Evolutionary conservation across 2,329 filamentous ascomycete genomes (phyloP), one percentile per base, ranked within the genome.

Genomic region (Claviceps pazoutovae): DNA sequence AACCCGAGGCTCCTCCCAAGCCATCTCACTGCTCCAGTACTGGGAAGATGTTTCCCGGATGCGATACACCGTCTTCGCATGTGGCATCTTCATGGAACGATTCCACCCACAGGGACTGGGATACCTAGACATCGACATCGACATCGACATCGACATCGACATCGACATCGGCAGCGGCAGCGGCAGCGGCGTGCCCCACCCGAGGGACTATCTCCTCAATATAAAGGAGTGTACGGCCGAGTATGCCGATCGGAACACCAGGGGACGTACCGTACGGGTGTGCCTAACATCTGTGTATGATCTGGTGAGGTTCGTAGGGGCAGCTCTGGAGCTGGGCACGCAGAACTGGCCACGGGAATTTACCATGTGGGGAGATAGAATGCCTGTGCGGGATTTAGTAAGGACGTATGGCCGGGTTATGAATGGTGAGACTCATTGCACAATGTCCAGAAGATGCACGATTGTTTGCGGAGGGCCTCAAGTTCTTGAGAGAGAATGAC

Each of bases 1-100:
- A 23, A 81, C 87, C 62, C 77, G 78, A 46, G 76, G 75, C 19
- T 78, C 76, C 21, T 68, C 70, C 11, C 70, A 72, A n/a, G 81
- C 82, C 1, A 68, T 83, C 5, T 68, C 71, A 1, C 70, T 76
- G 16, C 67, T 87, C 4, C 71, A 74, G 47, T 71, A 79, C 48
- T 82, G 78, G 63, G 65, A 71, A 14, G 62, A 68, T 4, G 67
- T 70, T 2, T 67, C 70, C 1, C 66, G 72, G 53, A 85, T 89
- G 69, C 74, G 76, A 43, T 86, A 76, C 55, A 88, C 84, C 0
- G 72, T 82, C 26, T 88, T 89, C 64, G 78, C 81, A 0, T 89
- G 86, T 58, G 86, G 86, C 19, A 66, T 88, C 34, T 80, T 89
- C 56, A 89, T 88, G 71, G 85, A 89, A 62, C 73, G 84, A 1